These are phyloP conservation scores for Cadophora malorum DNA, from an alignment of 2,329 filamentous ascomycete genomes.

Conservation along the genomic window DNA sequence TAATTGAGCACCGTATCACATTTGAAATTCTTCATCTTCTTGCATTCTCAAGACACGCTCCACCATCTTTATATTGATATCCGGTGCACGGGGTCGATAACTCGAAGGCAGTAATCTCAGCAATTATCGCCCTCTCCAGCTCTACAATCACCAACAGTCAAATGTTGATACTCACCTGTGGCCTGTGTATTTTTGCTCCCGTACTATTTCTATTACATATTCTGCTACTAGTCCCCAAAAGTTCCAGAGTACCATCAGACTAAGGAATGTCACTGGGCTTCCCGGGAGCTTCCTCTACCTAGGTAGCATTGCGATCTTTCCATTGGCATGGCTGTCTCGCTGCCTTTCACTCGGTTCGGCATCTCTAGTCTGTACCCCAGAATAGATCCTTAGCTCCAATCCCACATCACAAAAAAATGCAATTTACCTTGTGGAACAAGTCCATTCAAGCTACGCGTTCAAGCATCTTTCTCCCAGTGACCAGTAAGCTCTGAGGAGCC, in stretches of 20 bases:
- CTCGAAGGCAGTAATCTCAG: not conserved
- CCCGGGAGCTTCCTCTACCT: not conserved
- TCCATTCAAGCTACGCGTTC: too few relatives aligned
- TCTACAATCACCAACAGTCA: too few relatives aligned
- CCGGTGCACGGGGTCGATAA: too few relatives aligned
- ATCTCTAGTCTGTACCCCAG: not conserved
- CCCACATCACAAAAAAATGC: not conserved
- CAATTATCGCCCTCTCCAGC: not conserved
- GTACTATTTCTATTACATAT: not conserved
- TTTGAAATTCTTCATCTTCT: not conserved
- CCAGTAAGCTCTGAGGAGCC: not conserved
- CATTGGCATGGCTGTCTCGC: not conserved
- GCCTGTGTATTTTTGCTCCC: not conserved
- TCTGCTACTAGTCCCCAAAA: not conserved
- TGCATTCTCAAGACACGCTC: too few relatives aligned
- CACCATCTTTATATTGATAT: too few relatives aligned
- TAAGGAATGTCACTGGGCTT: not conserved
- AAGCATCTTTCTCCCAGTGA: not conserved
- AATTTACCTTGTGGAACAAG: not conserved
- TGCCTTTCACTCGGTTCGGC: not conserved
- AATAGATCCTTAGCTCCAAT: not conserved
- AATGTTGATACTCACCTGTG: not conserved
- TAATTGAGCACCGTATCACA: not conserved
- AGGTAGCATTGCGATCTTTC: not conserved
- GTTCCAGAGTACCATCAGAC: not conserved